Conservation (phyloP, 1,284 basidiomycete species). For the Tilletia indica region DNA sequence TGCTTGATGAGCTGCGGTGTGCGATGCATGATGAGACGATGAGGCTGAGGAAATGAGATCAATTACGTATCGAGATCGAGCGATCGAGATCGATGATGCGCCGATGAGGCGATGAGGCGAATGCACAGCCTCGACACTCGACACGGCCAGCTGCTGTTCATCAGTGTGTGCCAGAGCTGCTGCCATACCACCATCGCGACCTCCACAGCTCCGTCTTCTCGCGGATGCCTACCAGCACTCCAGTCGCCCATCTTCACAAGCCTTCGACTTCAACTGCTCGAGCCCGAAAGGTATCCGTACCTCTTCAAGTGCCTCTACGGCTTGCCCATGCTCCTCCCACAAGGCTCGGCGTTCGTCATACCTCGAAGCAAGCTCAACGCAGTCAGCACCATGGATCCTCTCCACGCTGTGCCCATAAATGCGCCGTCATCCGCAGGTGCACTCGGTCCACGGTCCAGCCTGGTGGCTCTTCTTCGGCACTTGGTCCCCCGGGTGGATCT, state of each 20-base stretch:
- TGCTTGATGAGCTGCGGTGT: too few species aligned
- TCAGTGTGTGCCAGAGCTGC: slow-evolving; percentile 91
- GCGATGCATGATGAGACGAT: too few species aligned
- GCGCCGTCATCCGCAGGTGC: not conserved
- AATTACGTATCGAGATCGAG: too few species aligned
- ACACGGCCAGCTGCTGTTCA: slow-evolving; percentile 91
- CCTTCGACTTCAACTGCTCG: slow-evolving; percentile 90
- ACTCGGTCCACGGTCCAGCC: slow-evolving; percentile 11
- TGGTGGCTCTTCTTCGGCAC: too few species aligned
- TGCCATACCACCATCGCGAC: slow-evolving; percentile 97
- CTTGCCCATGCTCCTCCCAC: slow-evolving; percentile 92
- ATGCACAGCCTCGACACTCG: slow-evolving; percentile 73
- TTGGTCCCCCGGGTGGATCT: slow-evolving; percentile 15
- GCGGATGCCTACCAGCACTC: slow-evolving; percentile 99
- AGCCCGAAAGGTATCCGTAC: slow-evolving; percentile 93
- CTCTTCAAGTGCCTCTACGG: slow-evolving; percentile 98
- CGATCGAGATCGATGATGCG: too few species aligned
- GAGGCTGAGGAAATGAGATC: too few species aligned
- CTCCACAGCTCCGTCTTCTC: slow-evolving; percentile 87
- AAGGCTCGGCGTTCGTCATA: slow-evolving; percentile 93
- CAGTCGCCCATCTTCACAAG: slow-evolving; percentile 98
- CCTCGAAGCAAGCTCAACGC: slow-evolving; percentile 89
- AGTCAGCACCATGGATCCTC: slow-evolving; percentile 88
- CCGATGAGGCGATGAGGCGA: too few species aligned
- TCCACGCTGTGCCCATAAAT: slow-evolving; percentile 80